Percentiles rank a stretch among this genome's conserved stretches.
Evolutionary conservation across 2,329 filamentous ascomycete genomes (phyloP).

Genomic region (Aspergillus sojae): DNA sequence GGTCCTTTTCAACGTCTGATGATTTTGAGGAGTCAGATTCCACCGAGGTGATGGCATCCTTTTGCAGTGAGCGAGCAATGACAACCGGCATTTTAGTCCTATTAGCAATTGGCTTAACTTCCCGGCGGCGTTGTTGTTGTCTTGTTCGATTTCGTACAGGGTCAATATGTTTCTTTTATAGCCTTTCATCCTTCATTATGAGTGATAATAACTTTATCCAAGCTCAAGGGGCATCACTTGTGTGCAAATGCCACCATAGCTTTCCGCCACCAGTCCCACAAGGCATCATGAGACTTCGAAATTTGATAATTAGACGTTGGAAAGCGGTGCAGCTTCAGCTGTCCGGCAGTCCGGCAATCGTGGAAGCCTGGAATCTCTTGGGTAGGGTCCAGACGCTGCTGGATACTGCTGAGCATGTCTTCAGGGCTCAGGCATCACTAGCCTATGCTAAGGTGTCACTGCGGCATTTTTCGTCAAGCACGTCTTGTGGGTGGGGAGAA

Average conservation of each 20-base stretch:
- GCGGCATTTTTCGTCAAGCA: not conserved
- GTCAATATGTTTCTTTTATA: not conserved
- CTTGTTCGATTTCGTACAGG: not conserved
- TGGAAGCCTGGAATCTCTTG: not conserved
- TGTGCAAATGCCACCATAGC: not conserved
- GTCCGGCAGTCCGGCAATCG: not conserved
- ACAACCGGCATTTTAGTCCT: slow-evolving; percentile 16
- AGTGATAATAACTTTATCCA: not conserved
- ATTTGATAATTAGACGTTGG: not conserved
- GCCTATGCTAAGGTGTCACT: slow-evolving; percentile 1
- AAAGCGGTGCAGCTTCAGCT: not conserved
- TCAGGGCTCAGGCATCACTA: not conserved
- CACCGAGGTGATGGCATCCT: not conserved
- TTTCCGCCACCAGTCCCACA: slow-evolving; percentile 2
- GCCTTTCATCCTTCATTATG: not conserved
- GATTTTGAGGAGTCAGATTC: slow-evolving; percentile 1
- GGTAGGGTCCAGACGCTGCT: not conserved
- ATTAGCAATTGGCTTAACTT: not conserved
- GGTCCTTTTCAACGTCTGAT: slow-evolving; percentile 15
- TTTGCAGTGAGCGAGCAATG: slow-evolving; percentile 13
- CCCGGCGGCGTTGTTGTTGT: not conserved
- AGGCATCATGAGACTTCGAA: slow-evolving; percentile 2
- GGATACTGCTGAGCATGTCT: not conserved
- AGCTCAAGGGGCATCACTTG: slow-evolving; percentile 6
- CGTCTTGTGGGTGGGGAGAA: not conserved